Conservation (phyloP, 2,329 filamentous ascomycete genomes). For the Aspergillus ibericus region DNA sequence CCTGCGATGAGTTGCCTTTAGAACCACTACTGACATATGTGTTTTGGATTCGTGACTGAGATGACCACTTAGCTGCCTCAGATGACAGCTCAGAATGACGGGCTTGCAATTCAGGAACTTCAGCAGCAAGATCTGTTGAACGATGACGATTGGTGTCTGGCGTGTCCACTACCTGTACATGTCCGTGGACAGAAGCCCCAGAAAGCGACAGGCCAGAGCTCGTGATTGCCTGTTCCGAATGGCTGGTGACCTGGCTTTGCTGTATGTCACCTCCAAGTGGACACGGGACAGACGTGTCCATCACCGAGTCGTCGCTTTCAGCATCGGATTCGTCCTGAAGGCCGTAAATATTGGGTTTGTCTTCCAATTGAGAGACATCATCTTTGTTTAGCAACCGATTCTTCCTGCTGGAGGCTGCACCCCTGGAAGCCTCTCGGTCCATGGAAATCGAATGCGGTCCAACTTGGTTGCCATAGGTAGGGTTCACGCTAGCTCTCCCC, state of each 20-base stretch:
- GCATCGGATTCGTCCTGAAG: slow-evolving; percentile 14
- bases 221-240: slow-evolving; percentile 21
- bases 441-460: not conserved
- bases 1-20: slow-evolving; percentile 19
- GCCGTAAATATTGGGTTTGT: not conserved
- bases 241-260: slow-evolving; percentile 22
- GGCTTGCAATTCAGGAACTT: not conserved
- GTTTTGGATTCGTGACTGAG: slow-evolving; percentile 35
- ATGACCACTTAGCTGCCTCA: slow-evolving; percentile 30
- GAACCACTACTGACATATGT: slow-evolving; percentile 29
- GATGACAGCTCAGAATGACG: slow-evolving; percentile 18
- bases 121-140: not conserved
- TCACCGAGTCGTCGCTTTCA: slow-evolving; percentile 35
- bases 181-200: slow-evolving; percentile 9
- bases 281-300: slow-evolving; percentile 38
- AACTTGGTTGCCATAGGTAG: not conserved
- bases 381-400: not conserved
- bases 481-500: not conserved
- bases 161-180: slow-evolving; percentile 37
- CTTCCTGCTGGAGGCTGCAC: not conserved
- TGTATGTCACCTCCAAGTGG: slow-evolving; percentile 28
- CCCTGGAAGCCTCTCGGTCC: not conserved
- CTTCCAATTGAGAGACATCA: not conserved
- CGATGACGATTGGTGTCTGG: slow-evolving; percentile 19
- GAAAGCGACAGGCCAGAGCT: slow-evolving; percentile 27